A percentile compares a stretch with the other conserved stretches of the same genome.
These are phyloP conservation scores for Immersiella caudata DNA, from an alignment of 495 filamentous ascomycete genomes.

Conservation along the genomic window DNA sequence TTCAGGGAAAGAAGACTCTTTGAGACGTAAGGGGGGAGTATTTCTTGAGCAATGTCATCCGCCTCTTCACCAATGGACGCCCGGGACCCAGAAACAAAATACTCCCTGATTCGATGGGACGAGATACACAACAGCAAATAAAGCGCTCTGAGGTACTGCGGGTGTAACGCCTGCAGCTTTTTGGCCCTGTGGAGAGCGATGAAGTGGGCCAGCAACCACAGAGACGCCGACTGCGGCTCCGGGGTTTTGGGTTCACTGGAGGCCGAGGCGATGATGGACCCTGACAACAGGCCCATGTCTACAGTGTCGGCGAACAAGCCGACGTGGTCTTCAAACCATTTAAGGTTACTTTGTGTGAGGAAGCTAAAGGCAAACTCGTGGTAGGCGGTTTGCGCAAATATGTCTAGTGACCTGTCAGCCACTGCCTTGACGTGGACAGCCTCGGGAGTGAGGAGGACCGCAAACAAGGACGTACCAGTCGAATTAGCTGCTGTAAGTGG, in stretches of 20 bases:
- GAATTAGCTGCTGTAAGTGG: slow-evolving; percentile 24
- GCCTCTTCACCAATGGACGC: slow-evolving; percentile 9
- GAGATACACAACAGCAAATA: slow-evolving; percentile 33
- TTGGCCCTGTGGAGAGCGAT: slow-evolving; percentile 68
- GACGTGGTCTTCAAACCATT: slow-evolving; percentile 28
- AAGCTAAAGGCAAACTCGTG: slow-evolving; percentile 44
- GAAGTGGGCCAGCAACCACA: slow-evolving; percentile 82
- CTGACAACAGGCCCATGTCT: slow-evolving; percentile 35
- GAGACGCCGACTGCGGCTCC: slow-evolving; percentile 39
- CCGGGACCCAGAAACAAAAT: slow-evolving; percentile 22
- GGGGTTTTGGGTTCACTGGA: slow-evolving; percentile 24
- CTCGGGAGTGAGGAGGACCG: neutral
- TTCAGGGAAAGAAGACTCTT: slow-evolving; percentile 40
- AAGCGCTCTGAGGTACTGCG: slow-evolving; percentile 28
- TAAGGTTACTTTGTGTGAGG: slow-evolving; percentile 35
- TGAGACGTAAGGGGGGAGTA: slow-evolving; percentile 38
- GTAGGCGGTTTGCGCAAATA: slow-evolving; percentile 33
- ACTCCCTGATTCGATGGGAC: slow-evolving; percentile 30
- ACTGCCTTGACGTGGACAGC: neutral
- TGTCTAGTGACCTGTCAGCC: slow-evolving; percentile 19
- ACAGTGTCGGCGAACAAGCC: slow-evolving; percentile 26
- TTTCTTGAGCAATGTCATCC: slow-evolving; percentile 19
- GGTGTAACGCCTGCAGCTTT: slow-evolving; percentile 26
- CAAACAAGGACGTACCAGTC: slow-evolving; percentile 24
- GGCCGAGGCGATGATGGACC: slow-evolving; percentile 18